Evolutionary conservation across 345 rosid genomes (phyloP), one percentile per base, ranked within the genome.

Genomic region (Syzygium grande): DNA sequence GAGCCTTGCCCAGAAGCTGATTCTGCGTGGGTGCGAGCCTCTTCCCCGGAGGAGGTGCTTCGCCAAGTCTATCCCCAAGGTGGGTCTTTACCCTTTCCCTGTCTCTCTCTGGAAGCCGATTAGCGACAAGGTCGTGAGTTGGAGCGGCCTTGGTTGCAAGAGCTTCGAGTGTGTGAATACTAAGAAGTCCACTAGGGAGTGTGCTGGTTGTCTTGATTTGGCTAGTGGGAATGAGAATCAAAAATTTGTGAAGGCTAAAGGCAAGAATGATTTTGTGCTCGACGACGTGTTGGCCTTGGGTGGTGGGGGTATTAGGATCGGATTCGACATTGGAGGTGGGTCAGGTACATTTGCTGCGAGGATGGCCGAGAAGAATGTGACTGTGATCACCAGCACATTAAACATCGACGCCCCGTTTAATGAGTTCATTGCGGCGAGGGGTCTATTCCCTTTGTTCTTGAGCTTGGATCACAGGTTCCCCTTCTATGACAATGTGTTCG

Each of bases 131-230:
- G 91, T 92, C 86, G 92, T 93, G 19, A 94, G 93, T 91, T 98
- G 99, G 99, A 96, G 98, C 87, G 99, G 99, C 17, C 90, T 96
- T 77, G 98, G 97, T 58, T 98, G 99, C 89, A 95, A 96, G 93
- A 93, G 89, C 87, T 90, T 98, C 38, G 95, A 92, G 41, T 96
- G 99, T 89, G 93, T 98, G 92, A 96, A 93, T 89, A 93, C 90
- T 87, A 98, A 96, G 94, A 96, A 93, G 87, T 85, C 94, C 93
- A 93, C 93, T 86, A 90, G 92, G 79, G 99, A 96, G n/a, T 98
- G 99, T 88, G 93, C 90, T 68, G 95, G 94, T 86, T 96, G 99
- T 89, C 96, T 98, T 87, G 94, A 96, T 92, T 90, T 95, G 87
- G 91, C 41, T 30, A 84, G 55, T 52, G 90, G 90, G 55, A 13